Conservation (phyloP, 331 rosid genomes). For the Rhamnella rubrinervis region DNA sequence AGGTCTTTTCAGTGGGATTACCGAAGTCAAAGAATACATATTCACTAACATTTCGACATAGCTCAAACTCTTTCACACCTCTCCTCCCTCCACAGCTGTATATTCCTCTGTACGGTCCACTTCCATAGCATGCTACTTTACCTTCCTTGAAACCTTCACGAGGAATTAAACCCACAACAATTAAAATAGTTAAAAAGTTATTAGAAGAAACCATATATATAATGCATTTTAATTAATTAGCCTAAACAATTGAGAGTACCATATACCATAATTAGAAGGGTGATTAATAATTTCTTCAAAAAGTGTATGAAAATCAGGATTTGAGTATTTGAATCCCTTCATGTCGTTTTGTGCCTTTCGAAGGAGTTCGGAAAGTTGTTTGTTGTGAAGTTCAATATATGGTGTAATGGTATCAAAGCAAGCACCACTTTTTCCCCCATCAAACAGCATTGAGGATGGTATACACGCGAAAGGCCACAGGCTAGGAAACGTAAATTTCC, state of each 20-base stretch:
- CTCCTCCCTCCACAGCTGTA: constrained; percentile 25
- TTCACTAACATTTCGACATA: constrained; percentile 10
- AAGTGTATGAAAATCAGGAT: background rate
- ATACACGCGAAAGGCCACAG: constrained; percentile 7
- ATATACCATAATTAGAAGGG: constrained; percentile 28
- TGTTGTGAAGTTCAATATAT: background rate
- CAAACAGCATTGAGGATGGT: background rate
- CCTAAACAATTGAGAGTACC: background rate
- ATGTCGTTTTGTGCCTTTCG: background rate
- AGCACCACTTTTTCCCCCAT: background rate
- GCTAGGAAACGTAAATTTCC: constrained; percentile 26
- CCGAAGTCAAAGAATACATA: constrained; percentile 14
- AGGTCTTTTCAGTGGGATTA: constrained; percentile 20
- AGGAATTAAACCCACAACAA: background rate
- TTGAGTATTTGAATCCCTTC: constrained; percentile 9
- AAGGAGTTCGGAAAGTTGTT: background rate
- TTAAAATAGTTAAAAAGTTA: background rate
- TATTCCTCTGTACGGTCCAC: constrained; percentile 18
- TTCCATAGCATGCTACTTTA: constrained; percentile 27
- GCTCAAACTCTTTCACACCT: background rate
- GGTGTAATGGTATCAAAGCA: constrained; percentile 10
- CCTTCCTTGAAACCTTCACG: constrained; percentile 27
- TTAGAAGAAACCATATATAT: background rate
- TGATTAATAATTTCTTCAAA: background rate
- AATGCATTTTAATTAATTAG: background rate